These are phyloP conservation scores for Colletotrichum eleusines DNA, from an alignment of 2,329 filamentous ascomycete species.

Conservation along the genomic window DNA sequence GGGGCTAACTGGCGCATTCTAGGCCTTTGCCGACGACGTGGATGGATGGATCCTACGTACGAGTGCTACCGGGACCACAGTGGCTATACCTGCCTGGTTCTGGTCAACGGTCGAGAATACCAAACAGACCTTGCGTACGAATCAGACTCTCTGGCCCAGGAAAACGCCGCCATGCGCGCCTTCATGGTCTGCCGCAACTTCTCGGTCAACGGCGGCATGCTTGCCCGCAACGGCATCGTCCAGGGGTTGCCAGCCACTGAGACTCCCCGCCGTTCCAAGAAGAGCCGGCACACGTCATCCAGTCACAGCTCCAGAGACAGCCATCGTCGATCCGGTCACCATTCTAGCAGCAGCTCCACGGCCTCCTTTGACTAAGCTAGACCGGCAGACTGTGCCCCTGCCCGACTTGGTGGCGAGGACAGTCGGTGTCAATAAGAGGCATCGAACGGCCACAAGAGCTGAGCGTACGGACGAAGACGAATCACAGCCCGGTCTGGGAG, in stretches of 20 bases:
- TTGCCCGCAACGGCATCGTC: conserved; percentile 76
- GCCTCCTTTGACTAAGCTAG: conserved; percentile 64
- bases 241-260: conserved; percentile 72
- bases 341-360: conserved; percentile 73
- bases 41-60: conserved; percentile 93
- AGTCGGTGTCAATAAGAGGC: conserved; percentile 47
- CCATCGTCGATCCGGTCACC: conserved; percentile 64
- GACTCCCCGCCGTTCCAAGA: conserved; percentile 62
- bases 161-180: conserved; percentile 94
- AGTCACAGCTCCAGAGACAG: conserved; percentile 55
- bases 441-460: conserved; percentile 55
- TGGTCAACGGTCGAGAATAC: conserved; percentile 97
- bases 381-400: conserved; percentile 12
- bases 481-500: neutral
- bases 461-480: conserved; percentile 42
- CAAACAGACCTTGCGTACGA: conserved; percentile 89
- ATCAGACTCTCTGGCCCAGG: conserved; percentile 84
- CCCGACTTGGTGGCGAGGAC: conserved; percentile 36
- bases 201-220: conserved; percentile 95
- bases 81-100: conserved; percentile 89
- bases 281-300: conserved; percentile 63
- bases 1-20: conserved; percentile 53
- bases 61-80: conserved; percentile 79
- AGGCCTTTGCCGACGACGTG: conserved; percentile 95
- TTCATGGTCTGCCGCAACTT: conserved; percentile 99